phyloP scores from a whole-genome alignment of 208 protist species.

The Trypanosoma platydactyli region DNA sequence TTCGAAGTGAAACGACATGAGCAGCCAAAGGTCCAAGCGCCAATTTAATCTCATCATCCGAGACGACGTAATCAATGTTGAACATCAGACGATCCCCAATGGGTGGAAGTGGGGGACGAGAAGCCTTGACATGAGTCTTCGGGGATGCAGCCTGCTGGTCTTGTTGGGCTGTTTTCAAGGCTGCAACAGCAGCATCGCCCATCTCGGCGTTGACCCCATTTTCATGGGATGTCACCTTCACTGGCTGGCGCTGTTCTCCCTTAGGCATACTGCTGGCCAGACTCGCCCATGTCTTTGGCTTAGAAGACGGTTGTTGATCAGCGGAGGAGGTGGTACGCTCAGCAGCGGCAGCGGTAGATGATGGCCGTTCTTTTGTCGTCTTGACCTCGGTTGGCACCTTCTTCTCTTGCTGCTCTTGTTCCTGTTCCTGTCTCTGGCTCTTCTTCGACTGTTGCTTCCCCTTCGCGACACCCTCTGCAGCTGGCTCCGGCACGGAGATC shows the following conservation, averaged over 20 bases:
- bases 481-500: constrained; percentile 20
- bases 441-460: constrained; percentile 4
- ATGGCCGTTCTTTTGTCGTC: constrained; percentile 2
- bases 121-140: constrained; percentile 37
- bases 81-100: constrained; percentile 86
- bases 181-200: constrained; percentile 30
- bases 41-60: constrained; percentile 77
- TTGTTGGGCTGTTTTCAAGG: constrained; percentile 12
- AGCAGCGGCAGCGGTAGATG: background rate
- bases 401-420: constrained; percentile 20
- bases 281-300: constrained; percentile 72
- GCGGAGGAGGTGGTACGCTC: constrained; percentile 6
- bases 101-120: constrained; percentile 27
- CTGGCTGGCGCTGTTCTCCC: constrained; percentile 29
- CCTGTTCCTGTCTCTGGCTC: background rate
- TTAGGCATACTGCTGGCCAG: constrained; percentile 43
- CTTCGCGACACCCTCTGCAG: constrained; percentile 10
- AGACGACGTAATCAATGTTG: constrained; percentile 64
- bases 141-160: constrained; percentile 24
- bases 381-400: background rate
- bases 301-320: constrained; percentile 16
- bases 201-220: constrained; percentile 28
- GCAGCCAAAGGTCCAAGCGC: constrained; percentile 56
- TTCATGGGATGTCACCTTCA: constrained; percentile 43
- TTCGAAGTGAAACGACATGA: constrained; percentile 80